A percentile compares a stretch with the other conserved stretches of the same genome.
These are phyloP conservation scores for Garcia nutans DNA, from an alignment of 345 rosid genomes.

Conservation along the genomic window DNA sequence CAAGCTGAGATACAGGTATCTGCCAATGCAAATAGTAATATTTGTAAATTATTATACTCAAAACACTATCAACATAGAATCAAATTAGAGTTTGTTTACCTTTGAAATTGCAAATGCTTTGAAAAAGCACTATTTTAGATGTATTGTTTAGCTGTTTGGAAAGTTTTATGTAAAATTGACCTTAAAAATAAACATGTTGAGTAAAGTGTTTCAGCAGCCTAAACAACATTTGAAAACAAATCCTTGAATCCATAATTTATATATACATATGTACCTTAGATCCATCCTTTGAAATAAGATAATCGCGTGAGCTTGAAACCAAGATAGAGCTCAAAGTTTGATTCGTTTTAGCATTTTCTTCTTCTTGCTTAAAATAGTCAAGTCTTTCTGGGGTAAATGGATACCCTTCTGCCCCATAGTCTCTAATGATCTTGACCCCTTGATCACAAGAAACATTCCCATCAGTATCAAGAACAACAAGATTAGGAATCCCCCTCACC, in stretches of 20 bases:
- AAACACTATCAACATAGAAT: neutral
- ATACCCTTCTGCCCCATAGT: conserved; percentile 36
- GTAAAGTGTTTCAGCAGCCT: too few species aligned
- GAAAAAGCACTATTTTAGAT: too few species aligned
- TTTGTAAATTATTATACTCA: too few species aligned
- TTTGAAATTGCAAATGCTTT: too few species aligned
- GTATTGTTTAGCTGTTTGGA: too few species aligned
- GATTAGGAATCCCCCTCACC: conserved; percentile 29
- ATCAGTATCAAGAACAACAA: conserved; percentile 21
- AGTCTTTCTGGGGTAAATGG: conserved; percentile 28
- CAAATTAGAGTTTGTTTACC: neutral
- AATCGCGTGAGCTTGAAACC: conserved; percentile 28
- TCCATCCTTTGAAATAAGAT: conserved; percentile 33
- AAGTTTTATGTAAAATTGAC: too few species aligned
- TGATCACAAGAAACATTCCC: conserved; percentile 23
- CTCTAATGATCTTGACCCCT: conserved; percentile 21
- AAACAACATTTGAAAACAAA: too few species aligned
- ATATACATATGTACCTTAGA: conserved; percentile 22
- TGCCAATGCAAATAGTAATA: conserved; percentile 14
- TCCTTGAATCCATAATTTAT: too few species aligned
- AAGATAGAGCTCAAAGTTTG: conserved; percentile 32
- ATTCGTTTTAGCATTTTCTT: conserved; percentile 37
- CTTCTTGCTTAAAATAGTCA: conserved; percentile 19
- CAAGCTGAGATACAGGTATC: conserved; percentile 61
- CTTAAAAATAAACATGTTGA: too few species aligned